Evolutionary conservation across 192 early-diverging fungal genomes (phyloP).

Genomic region (Backusella parvicylindrica): DNA sequence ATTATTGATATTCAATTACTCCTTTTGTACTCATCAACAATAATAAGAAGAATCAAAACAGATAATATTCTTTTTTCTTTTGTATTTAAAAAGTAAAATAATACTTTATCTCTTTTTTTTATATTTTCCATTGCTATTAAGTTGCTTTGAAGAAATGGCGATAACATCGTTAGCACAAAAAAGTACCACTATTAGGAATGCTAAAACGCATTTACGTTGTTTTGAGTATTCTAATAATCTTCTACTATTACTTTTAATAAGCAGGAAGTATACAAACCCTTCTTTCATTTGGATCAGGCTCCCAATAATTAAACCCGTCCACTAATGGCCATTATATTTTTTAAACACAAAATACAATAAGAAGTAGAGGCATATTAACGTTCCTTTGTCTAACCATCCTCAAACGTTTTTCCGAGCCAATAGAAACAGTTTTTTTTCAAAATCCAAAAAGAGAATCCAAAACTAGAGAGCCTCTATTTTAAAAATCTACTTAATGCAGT

Average conservation of each 20-base stretch:
- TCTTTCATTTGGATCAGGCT: slow-evolving; percentile 10
- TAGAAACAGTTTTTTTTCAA: no score
- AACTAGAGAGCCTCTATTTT: no score
- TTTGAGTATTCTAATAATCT: slow-evolving; percentile 9
- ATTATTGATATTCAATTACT: no score
- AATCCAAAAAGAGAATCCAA: no score
- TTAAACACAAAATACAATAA: slow-evolving; percentile 3
- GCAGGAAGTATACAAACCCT: slow-evolving; percentile 7
- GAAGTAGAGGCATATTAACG: no score
- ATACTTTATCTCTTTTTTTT: slow-evolving; percentile 1
- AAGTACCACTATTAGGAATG: slow-evolving; percentile 7
- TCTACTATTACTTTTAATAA: slow-evolving; percentile 9
- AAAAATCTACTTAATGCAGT: no score
- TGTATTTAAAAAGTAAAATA: slow-evolving; percentile 4
- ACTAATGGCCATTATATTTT: slow-evolving; percentile 7
- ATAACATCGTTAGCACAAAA: slow-evolving; percentile 12
- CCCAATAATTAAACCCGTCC: slow-evolving; percentile 3
- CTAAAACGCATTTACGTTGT: slow-evolving; percentile 8
- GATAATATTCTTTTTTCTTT: not conserved
- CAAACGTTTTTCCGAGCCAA: no score
- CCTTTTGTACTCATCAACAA: no score
- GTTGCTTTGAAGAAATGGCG: slow-evolving; percentile 14
- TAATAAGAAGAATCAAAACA: not conserved
- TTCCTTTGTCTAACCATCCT: no score
- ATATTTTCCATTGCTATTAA: slow-evolving; percentile 19